Conservation (phyloP, 257 asterid genomes). For the Fraxinus quadrangulata region DNA sequence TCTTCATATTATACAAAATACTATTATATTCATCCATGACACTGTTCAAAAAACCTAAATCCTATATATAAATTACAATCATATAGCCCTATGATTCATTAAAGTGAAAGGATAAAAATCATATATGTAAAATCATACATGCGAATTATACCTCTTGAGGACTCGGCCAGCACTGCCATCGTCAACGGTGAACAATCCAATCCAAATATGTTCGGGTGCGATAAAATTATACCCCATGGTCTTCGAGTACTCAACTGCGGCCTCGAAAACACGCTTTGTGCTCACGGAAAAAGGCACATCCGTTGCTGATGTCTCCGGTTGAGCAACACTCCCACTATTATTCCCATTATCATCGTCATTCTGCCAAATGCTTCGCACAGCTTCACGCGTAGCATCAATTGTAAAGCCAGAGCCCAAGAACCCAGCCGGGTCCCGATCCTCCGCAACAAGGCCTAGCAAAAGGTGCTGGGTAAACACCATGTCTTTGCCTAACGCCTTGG, state of each 20-base stretch:
- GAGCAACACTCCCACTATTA: slow-evolving; percentile 29
- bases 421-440: slow-evolving; percentile 86
- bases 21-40: neutral
- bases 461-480: slow-evolving; percentile 83
- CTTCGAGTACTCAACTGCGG: slow-evolving; percentile 95
- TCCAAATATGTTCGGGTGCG: slow-evolving; percentile 90
- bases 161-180: slow-evolving; percentile 84
- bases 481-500: slow-evolving; percentile 70
- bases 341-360: slow-evolving; percentile 37
- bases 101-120: neutral
- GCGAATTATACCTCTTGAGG: slow-evolving; percentile 64
- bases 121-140: neutral
- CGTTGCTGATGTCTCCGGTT: slow-evolving; percentile 64
- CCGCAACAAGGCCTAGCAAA: slow-evolving; percentile 83
- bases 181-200: slow-evolving; percentile 87
- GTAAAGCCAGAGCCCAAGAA: slow-evolving; percentile 76
- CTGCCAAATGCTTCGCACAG: slow-evolving; percentile 71
- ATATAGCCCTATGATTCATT: neutral
- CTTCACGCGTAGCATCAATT: slow-evolving; percentile 71
- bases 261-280: slow-evolving; percentile 86
- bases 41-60: slow-evolving; percentile 5
- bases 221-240: slow-evolving; percentile 84
- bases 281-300: slow-evolving; percentile 73
- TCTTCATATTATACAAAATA: neutral
- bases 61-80: neutral